Percentiles rank a stretch among this genome's conserved stretches.
Evolutionary conservation across 1,284 basidiomycete genomes (phyloP).

Genomic region (Ganoderma meredithae): DNA sequence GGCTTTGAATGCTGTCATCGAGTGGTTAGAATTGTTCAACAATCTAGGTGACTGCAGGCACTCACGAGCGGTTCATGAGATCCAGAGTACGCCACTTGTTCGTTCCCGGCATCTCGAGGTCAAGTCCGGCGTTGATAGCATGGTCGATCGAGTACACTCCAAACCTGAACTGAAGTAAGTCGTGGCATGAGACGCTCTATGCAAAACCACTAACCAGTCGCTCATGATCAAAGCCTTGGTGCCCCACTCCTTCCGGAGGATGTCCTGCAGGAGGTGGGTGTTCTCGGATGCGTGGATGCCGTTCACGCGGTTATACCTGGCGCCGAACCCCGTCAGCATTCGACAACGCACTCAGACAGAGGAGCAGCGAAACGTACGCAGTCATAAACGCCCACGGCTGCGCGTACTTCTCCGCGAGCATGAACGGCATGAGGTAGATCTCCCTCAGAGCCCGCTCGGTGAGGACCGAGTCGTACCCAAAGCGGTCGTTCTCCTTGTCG

Average conservation of each 20-base stretch:
- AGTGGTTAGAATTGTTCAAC: not conserved
- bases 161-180: slow-evolving; percentile 49
- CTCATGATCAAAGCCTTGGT: slow-evolving; percentile 79
- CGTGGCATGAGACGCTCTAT: not conserved
- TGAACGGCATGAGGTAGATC: slow-evolving; percentile 79
- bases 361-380: slow-evolving; percentile 46
- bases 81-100: slow-evolving; percentile 76
- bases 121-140: slow-evolving; percentile 76
- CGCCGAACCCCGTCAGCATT: not conserved
- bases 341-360: not conserved
- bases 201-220: slow-evolving; percentile 64
- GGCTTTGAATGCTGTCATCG: slow-evolving; percentile 51
- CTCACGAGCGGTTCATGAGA: slow-evolving; percentile 63
- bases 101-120: slow-evolving; percentile 82
- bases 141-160: slow-evolving; percentile 74
- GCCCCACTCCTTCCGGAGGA: slow-evolving; percentile 81
- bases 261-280: slow-evolving; percentile 62
- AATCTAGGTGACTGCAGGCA: not conserved
- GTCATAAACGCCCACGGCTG: slow-evolving; percentile 80
- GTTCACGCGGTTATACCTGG: slow-evolving; percentile 73
- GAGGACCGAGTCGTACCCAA: slow-evolving; percentile 67
- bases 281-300: slow-evolving; percentile 80
- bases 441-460: slow-evolving; percentile 78
- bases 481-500: slow-evolving; percentile 77
- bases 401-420: slow-evolving; percentile 79